Evolutionary conservation across 139 green algal species (phyloP), one percentile per base, ranked within the genome.

Genomic region (Diplosphaera chodatii): DNA sequence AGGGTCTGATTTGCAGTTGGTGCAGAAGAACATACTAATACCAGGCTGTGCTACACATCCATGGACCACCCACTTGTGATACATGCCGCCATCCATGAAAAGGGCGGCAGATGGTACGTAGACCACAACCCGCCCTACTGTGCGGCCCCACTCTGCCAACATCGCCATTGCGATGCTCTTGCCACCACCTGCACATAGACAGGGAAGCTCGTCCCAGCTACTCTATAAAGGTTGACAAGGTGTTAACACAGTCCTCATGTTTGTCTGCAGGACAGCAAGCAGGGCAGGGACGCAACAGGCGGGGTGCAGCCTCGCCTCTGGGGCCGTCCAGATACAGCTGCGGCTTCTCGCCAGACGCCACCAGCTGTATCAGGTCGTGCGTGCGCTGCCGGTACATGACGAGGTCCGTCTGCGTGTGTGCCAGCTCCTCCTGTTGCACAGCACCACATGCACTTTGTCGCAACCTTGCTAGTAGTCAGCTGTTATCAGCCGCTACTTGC

Each of bases 101-200:
- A 67, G 68, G 0, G 55, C 55, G 10, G 85, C 88, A 13, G 79
- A 79, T 21, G 87, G 87, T 0, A 94, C 34, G 77, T 94, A 94
- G 34, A 94, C 63, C 4, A 80, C 86, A 13, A 94, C 3, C 81
- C 83, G 87, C 29, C 80, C 88, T 3, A 74, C 71, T 40, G 64
- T 63, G 18, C 88, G 75, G 0, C 83, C 87, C 77, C 79, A 86
- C 40, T 86, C 77, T 64, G 85, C 88, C 28, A 88, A 68, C 22
- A 71, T 37, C 40, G 76, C 82, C 22, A 93, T 66, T 8, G 86
- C 82, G 20, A 93, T 69, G 40, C 75, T 86, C 67, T 92, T 92
- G 72, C 88, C 88, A 28, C 59, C 70, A n/a, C 88, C 88, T 59
- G 48, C n/a, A n/a, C n/a, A n/a, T n/a, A n/a, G n/a, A n/a, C n/a